Evolutionary conservation across 805 yeast genomes (phyloP).

Genomic region (Saccharomyces kudriavzevii): DNA sequence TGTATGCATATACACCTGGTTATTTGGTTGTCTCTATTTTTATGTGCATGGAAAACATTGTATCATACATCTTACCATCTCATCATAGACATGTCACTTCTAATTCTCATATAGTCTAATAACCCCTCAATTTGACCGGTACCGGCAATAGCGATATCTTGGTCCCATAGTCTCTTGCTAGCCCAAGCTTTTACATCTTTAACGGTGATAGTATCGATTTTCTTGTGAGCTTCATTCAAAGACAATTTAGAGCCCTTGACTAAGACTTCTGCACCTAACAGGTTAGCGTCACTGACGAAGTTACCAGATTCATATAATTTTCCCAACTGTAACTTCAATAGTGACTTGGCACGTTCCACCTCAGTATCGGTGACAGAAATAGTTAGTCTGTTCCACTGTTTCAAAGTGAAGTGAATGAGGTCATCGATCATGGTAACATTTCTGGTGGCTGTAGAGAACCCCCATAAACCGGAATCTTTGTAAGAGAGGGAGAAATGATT

Average conservation of each 20-base stretch:
- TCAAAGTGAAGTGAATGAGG: constrained; percentile 69
- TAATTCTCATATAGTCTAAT: constrained; percentile 75
- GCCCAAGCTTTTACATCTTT: constrained; percentile 67
- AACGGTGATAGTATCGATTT: constrained; percentile 56
- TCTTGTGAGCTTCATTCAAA: constrained; percentile 47
- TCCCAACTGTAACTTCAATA: constrained; percentile 53
- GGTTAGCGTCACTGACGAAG: not conserved
- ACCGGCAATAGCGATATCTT: constrained; percentile 75
- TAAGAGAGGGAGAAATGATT: constrained; percentile 65
- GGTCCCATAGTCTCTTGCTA: constrained; percentile 68
- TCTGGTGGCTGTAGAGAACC: constrained; percentile 60
- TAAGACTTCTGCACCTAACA: constrained; percentile 36
- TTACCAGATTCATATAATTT: constrained; percentile 1
- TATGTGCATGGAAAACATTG: not conserved
- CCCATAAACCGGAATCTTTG: constrained; percentile 80
- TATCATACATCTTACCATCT: constrained; percentile 46
- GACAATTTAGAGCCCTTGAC: constrained; percentile 56
- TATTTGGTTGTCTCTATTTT: not conserved
- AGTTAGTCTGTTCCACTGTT: constrained; percentile 82
- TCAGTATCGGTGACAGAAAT: constrained; percentile 69
- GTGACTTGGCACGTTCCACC: constrained; percentile 68
- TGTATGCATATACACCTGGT: not conserved
- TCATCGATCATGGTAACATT: constrained; percentile 61
- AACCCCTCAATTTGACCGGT: constrained; percentile 81
- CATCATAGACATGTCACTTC: constrained; percentile 85